Base-by-base conservation (phyloP, 257 asterid species). In the Plantago elongata region DNA sequence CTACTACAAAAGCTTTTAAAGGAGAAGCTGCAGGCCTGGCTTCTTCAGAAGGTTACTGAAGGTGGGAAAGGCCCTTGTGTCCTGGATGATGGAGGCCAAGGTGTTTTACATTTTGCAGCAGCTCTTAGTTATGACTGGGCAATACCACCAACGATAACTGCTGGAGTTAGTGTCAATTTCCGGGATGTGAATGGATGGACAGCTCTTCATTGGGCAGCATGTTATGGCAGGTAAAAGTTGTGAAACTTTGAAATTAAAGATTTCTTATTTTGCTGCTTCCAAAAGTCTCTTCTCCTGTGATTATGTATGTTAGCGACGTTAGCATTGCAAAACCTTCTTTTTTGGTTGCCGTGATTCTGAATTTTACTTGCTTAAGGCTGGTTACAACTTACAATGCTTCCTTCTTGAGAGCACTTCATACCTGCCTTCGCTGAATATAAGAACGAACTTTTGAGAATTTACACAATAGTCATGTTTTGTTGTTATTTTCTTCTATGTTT, bases 131-230 rank as follows among this genome's bases (percentile, higher is more conserved):
- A 80, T 80, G 93, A 87, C 74, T 90, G 97, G 97, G 95, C 87
- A 52, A 82, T 90, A 70, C 81, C 72, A 7, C 93, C 95, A 52
- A 90, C 86, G 43, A 56, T 87, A 77, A 83, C 82, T 72, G 87
- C 86, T 29, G 96, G 97, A 45, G 87, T 90, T 57, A 85, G 85
- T 63, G 77, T 90, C 70, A 80, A 90, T 70, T 90, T 87, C 66
- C 86, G 97, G 70, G 97, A 90, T 74, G 75, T 69, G 10, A 87
- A 83, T 78, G 97, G 98, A 66, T 85, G 98, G 95, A 90, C 91
- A 45, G 96, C 96, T 0, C 95, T 90, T 70, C 98, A 90, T 72
- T 90, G 98, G 98, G 98, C 98, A 37, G 98, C 98, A 48, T 75
- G 64, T 61, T 85, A 73, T 76, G 98, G 98, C 76, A 85, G 98